phyloP scores from a whole-genome alignment of 805 yeast species.

The Blastobotrys mokoenaii region DNA sequence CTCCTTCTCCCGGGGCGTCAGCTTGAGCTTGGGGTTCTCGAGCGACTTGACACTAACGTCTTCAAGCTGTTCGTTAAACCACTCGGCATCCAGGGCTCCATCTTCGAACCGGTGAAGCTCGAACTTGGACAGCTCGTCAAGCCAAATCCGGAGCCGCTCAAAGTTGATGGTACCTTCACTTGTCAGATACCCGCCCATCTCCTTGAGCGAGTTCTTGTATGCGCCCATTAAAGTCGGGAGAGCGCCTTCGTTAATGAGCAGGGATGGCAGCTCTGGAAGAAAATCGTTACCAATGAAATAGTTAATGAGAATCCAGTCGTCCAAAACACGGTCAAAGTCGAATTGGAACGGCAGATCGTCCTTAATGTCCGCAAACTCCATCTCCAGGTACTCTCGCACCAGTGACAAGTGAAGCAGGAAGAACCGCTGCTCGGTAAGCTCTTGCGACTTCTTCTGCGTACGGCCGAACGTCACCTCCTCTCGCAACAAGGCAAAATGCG shows the following conservation, averaged over 20 bases:
- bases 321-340: constrained; percentile 81
- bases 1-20: constrained; percentile 52
- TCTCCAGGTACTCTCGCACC: constrained; percentile 81
- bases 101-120: constrained; percentile 83
- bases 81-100: constrained; percentile 70
- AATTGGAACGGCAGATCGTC: constrained; percentile 55
- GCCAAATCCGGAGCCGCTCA: constrained; percentile 62
- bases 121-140: constrained; percentile 64
- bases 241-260: constrained; percentile 91
- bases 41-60: constrained; percentile 22
- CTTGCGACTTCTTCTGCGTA: constrained; percentile 25
- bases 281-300: constrained; percentile 97
- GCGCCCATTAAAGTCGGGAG: constrained; percentile 86
- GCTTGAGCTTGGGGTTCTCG: constrained; percentile 54
- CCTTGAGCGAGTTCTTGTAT: constrained; percentile 70
- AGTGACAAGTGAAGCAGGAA: constrained; percentile 76
- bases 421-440: constrained; percentile 71
- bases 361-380: constrained; percentile 70
- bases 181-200: constrained; percentile 75
- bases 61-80: constrained; percentile 83
- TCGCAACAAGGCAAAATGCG: constrained; percentile 89
- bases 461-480: constrained; percentile 92
- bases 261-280: constrained; percentile 91
- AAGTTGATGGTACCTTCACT: constrained; percentile 77
- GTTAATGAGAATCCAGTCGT: constrained; percentile 86